Evolutionary conservation across 371 early-diverging fungal genomes (phyloP), one percentile per base, ranked within the genome.

Genomic region (Mortierella sp.): DNA sequence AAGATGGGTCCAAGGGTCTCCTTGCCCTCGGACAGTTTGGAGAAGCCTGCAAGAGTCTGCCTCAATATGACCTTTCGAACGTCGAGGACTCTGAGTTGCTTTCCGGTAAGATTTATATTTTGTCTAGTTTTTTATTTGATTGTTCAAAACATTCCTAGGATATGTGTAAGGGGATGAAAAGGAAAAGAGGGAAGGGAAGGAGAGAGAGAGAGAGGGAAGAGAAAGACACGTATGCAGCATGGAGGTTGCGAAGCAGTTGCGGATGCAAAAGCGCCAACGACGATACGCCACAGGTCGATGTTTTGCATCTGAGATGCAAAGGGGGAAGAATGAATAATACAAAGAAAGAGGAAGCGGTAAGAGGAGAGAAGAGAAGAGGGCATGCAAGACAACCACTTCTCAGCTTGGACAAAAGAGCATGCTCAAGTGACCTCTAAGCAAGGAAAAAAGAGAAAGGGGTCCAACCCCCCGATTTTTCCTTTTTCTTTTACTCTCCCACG

Each of bases 11-110:
- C 24, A 85, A 87, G 29, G 97, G 97, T n/a, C 79, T 96, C 19
- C 87, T 96, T 44, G 92, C 93, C 16, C 89, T 87, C 19, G 96
- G 96, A 4, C 86, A 93, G 65, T 93, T 96, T 74, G 97, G 97
- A 19, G 92, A 92, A 22, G 95, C 93, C 40, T 92, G 96, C 50
- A 80, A 90, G 71, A 86, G 84, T 45, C 83, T 96, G 9, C 96
- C 96, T 9, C 76, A 90, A 41, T 93, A 93, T 73, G 92, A 96
- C 66, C 92, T 96, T 7, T 89, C 88, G 55, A 76, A 88, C 39
- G 89, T 96, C 29, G 85, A 84, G 26, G 97, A 96, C 85, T 88
- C 88, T 55, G 89, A 88, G 52, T 86, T 95, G 5, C 87, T 96
- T 37, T 91, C 93, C 14, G 93, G 92, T 93, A 87, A 43, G 70